These are phyloP conservation scores for Avena insularis DNA, from an alignment of 176 grass and related monocot genomes.

Conservation along the genomic window DNA sequence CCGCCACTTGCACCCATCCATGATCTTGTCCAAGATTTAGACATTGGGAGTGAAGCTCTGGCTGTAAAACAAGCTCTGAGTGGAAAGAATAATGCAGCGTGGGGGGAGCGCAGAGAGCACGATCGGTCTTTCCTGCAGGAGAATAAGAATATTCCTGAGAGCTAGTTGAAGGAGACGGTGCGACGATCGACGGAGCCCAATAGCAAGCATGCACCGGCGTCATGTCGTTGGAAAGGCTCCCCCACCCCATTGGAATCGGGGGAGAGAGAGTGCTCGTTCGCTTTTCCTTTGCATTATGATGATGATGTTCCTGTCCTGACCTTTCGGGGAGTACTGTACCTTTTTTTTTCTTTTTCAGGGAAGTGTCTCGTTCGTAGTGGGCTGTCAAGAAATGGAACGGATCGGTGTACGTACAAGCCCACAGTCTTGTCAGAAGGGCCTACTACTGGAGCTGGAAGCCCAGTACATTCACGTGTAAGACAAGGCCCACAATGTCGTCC, in stretches of 20 bases:
- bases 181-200: neutral
- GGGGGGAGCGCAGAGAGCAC: neutral
- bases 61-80: neutral
- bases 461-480: too few species aligned
- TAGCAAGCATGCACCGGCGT: neutral
- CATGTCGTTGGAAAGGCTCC: neutral
- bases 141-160: neutral
- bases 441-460: neutral
- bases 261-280: neutral
- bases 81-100: constrained; percentile 15
- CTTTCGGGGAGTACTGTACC: neutral
- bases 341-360: neutral
- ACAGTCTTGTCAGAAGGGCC: neutral
- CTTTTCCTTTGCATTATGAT: neutral
- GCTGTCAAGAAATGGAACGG: neutral
- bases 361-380: neutral
- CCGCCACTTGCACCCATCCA: neutral
- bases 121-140: neutral
- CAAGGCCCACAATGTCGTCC: too few species aligned
- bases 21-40: constrained; percentile 8
- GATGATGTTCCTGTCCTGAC: neutral
- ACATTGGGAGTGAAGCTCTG: neutral
- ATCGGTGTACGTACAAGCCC: neutral
- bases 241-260: neutral
- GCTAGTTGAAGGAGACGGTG: neutral